Base-by-base conservation (phyloP, 2,329 filamentous ascomycete genomes). In the Allantophomopsis lycopodina region DNA sequence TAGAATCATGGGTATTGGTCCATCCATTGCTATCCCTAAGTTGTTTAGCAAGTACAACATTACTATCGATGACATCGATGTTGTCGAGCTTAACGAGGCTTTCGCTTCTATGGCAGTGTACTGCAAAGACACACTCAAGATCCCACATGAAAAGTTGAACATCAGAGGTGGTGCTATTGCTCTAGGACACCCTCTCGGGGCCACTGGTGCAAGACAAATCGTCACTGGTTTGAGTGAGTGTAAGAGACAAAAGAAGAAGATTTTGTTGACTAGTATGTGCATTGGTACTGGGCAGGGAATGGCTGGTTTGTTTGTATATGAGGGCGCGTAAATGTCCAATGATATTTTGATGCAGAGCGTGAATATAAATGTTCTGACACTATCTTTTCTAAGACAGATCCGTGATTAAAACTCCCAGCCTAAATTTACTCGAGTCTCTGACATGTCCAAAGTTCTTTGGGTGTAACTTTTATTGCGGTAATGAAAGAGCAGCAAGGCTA, bases 101-200 rank as follows among this genome's bases (percentile, higher is more conserved):
- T 98, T 98, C 55, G 89, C 88, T 16, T 91, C 83, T 39, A 96
- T 96, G 91, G 88, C 86, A 1, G 88, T 95, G 21, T 96, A 95
- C 73, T 94, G 87, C 64, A 65, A 83, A 40, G 71, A 86, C 53
- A 75, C 66, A 48, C 69, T 91, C 38, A 74, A 74, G 48, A 65
- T 89, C 38, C 78, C 83, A 55, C 73, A 71, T 60, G 60, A 70
- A 52, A 89, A 87, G 74, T 73, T 91, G 71, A 91, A 91, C 64
- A 72, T 79, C 18, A 70, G 82, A 44, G 84, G 84, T 50, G 84
- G 84, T 46, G 84, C 84, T 48, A 89, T 91, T 55, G 84, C 84
- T 3, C 69, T 91, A 0, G 84, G 84, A 39, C 84, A 91, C 59
- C 84, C 84, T 4, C 68, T 89, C n/a, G 84, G 83, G 21, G 73